Percentiles rank a stretch among this genome's conserved stretches.
phyloP scores from a whole-genome alignment of 2,329 filamentous ascomycete species.

The Alternaria angustiovoidea region DNA sequence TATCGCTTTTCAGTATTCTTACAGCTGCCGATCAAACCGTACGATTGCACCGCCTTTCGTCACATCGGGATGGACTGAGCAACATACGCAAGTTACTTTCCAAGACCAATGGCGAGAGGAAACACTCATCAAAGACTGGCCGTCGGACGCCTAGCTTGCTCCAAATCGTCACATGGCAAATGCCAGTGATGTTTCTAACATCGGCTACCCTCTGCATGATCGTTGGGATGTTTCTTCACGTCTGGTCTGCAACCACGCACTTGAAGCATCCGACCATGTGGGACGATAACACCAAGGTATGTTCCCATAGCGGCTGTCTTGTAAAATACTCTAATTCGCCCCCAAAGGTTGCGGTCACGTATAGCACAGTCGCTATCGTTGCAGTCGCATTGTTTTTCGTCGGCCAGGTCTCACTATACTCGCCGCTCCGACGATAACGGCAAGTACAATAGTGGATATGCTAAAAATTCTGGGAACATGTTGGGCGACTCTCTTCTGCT shows the following conservation, averaged over 20 bases:
- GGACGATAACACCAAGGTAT: slow-evolving; percentile 44
- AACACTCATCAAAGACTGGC: slow-evolving; percentile 28
- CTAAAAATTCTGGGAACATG: not conserved
- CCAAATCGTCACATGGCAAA: slow-evolving; percentile 50
- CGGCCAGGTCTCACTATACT: slow-evolving; percentile 29
- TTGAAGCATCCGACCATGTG: slow-evolving; percentile 35
- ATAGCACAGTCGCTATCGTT: slow-evolving; percentile 19
- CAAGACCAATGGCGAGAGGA: slow-evolving; percentile 32
- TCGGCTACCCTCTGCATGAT: slow-evolving; percentile 49
- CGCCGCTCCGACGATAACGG: slow-evolving; percentile 8
- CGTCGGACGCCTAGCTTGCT: slow-evolving; percentile 33
- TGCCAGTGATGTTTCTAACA: slow-evolving; percentile 50
- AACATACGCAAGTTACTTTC: slow-evolving; percentile 49
- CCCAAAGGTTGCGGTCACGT: slow-evolving; percentile 30
- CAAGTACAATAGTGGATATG: not conserved
- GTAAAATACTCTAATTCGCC: not conserved
- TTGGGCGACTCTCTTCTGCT: not conserved
- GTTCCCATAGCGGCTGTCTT: not conserved
- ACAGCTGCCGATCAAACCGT: slow-evolving; percentile 55
- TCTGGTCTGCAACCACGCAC: slow-evolving; percentile 47
- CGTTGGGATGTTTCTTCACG: slow-evolving; percentile 49
- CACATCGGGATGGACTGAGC: slow-evolving; percentile 50
- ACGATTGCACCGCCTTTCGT: slow-evolving; percentile 54
- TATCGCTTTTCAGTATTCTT: slow-evolving; percentile 61
- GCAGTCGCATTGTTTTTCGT: slow-evolving; percentile 30